Percentiles rank a stretch among this genome's conserved stretches.
Evolutionary conservation across 148 eudicot species (phyloP).

Genomic region (Suaeda aralocaspica): DNA sequence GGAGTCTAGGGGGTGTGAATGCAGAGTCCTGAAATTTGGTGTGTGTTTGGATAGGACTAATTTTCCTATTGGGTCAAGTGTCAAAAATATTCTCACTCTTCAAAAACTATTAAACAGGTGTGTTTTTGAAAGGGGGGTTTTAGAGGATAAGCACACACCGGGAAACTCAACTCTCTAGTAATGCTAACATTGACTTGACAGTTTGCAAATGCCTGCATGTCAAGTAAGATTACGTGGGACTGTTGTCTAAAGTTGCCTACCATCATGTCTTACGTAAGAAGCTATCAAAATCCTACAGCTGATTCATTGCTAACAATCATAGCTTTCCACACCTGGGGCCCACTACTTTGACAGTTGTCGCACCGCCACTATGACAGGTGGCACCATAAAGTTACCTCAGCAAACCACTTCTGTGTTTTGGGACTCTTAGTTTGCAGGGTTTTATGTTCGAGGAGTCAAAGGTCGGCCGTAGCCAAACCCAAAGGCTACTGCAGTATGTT

Average conservation of each 20-base stretch:
- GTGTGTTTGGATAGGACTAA: constrained; percentile 19
- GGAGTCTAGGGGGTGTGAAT: constrained; percentile 1
- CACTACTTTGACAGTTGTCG: constrained; percentile 16
- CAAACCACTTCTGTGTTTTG: constrained; percentile 7
- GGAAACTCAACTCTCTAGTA: constrained; percentile 17
- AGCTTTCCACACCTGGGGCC: background rate
- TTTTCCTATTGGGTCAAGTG: constrained; percentile 8
- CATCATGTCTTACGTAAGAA: constrained; percentile 18
- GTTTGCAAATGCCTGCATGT: constrained; percentile 29
- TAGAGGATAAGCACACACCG: constrained; percentile 27
- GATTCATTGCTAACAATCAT: constrained; percentile 8
- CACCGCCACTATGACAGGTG: background rate
- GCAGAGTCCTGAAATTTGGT: background rate
- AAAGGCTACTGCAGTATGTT: background rate
- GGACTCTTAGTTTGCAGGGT: constrained; percentile 2
- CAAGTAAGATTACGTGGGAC: constrained; percentile 13
- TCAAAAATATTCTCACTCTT: background rate
- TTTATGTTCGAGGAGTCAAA: background rate
- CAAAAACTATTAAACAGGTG: constrained; percentile 13
- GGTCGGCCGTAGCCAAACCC: constrained; percentile 9
- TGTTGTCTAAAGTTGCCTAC: background rate
- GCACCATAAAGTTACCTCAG: constrained; percentile 8
- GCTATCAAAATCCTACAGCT: background rate
- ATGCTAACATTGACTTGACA: constrained; percentile 20
- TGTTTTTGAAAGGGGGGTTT: background rate